phyloP scores from a whole-genome alignment of 108 stramenopile species.

The Cyclotella baltica region DNA sequence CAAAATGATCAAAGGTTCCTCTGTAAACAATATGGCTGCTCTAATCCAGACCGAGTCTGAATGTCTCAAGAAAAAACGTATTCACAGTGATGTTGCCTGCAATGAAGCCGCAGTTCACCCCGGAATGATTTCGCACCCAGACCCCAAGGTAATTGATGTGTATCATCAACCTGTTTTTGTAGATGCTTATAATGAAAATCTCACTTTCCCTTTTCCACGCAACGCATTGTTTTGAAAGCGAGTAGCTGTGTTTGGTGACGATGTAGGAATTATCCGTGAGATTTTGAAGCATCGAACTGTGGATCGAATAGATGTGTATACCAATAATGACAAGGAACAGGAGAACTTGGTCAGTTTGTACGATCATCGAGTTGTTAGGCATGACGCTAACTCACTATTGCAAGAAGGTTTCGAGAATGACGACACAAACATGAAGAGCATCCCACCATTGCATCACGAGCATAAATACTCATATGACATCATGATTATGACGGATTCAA shows the following conservation, averaged over 20 bases:
- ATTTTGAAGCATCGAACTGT: conserved; percentile 31
- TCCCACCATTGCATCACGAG: too few species aligned
- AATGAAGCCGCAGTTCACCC: conserved; percentile 87
- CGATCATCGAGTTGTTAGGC: conserved; percentile 71
- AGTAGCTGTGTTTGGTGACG: conserved; percentile 79
- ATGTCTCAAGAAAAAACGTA: background rate
- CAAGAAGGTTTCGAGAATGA: too few species aligned
- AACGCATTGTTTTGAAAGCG: conserved; percentile 9
- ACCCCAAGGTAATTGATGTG: conserved; percentile 38
- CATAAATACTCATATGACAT: conserved; percentile 25
- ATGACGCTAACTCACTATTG: conserved; percentile 43
- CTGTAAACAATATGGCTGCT: background rate
- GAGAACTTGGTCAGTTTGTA: conserved; percentile 53
- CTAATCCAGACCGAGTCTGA: background rate
- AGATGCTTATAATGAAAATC: too few species aligned
- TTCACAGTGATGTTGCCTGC: background rate
- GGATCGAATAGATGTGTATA: conserved; percentile 50
- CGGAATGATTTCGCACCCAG: conserved; percentile 84
- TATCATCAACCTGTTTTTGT: background rate
- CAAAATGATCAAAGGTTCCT: background rate
- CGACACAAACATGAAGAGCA: background rate
- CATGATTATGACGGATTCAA: conserved; percentile 29
- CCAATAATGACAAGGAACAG: conserved; percentile 32
- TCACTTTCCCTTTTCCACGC: background rate
- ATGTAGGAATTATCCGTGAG: conserved; percentile 63